Base-by-base conservation (phyloP, 352 stramenopile species). In the Phytopythium cucurbitacearum region DNA sequence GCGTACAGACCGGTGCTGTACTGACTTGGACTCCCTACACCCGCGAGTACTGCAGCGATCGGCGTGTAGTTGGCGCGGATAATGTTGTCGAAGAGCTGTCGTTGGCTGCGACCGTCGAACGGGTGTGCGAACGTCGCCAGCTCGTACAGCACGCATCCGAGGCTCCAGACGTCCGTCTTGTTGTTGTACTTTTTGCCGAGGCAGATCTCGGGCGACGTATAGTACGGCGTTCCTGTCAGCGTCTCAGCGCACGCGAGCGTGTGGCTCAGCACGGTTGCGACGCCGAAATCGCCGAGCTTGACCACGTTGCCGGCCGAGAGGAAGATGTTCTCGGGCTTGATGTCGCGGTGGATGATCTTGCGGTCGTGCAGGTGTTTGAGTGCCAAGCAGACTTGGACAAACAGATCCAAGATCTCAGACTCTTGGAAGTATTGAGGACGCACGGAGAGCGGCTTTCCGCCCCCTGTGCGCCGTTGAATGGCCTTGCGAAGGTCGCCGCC, bases 131-230 rank as follows among this genome's bases (percentile, higher is more conserved):
- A 80, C 28, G 91, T 94, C 3, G 56, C 65, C 66, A 98, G 84
- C 69, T 98, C 94, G 66, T 96, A 98, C 21, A 98, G 56, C 7
- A 98, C 78, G 62, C 91, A 98, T 2, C 94, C 94, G 11, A 98
- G 68, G 35, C 91, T 96, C 94, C 94, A 98, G 13, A 98, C 65
- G 60, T 98, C 94, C 0, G 85, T 95, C 69, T 98, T 98, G 54
- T 91, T 75, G 50, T 97, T 96, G 75, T 98, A 98, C 11, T 74
- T 73, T 48, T 93, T 80, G 12, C 94, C 92, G 10, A 97, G 71
- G 60, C 88, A 97, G 43, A 98, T 95, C 65, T 98, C 93, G 39
- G 93, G 93, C 7, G 87, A 96, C 45, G 96, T 97, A 73, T 98
- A 97, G 67, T 97, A 98, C 48, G 80, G 80, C 2, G 80, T 91